Evolutionary conservation across 306 rosid genomes (phyloP).

Genomic region (Trifolium repens): DNA sequence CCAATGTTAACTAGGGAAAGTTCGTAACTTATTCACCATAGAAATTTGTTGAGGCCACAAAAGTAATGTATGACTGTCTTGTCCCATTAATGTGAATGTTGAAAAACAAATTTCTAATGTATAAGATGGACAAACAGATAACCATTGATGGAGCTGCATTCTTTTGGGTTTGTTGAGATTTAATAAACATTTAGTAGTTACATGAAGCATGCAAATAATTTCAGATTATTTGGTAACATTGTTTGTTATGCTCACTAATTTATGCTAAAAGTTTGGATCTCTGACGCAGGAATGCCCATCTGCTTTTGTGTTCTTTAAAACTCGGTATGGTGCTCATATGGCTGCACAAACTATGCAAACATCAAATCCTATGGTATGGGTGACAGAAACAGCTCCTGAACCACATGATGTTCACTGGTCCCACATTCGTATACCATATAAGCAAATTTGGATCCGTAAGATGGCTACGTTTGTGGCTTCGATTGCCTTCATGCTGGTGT

Average conservation of each 20-base stretch:
- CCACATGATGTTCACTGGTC: constrained; percentile 97
- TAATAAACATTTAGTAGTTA: constrained; percentile 31
- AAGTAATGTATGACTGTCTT: background rate
- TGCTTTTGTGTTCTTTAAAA: constrained; percentile 98
- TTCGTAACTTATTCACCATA: constrained; percentile 14
- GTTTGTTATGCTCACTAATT: constrained; percentile 31
- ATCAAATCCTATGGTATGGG: constrained; percentile 98
- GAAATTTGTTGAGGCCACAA: constrained; percentile 1
- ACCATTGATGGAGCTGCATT: constrained; percentile 28
- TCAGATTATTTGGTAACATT: constrained; percentile 25
- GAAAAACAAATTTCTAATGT: constrained; percentile 9
- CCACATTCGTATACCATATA: constrained; percentile 81
- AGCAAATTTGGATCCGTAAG: constrained; percentile 92
- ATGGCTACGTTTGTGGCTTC: constrained; percentile 74
- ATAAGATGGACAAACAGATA: background rate
- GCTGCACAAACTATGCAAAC: constrained; percentile 73
- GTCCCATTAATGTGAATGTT: constrained; percentile 27
- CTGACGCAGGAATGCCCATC: constrained; percentile 77
- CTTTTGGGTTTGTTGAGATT: background rate
- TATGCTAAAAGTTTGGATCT: constrained; percentile 30
- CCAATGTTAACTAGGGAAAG: background rate
- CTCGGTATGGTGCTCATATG: constrained; percentile 79
- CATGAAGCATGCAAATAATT: constrained; percentile 15
- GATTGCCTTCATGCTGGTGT: constrained; percentile 76
- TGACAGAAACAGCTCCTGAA: constrained; percentile 83